Conservation (phyloP, 345 rosid species). For the Brassica carinata region DNA sequence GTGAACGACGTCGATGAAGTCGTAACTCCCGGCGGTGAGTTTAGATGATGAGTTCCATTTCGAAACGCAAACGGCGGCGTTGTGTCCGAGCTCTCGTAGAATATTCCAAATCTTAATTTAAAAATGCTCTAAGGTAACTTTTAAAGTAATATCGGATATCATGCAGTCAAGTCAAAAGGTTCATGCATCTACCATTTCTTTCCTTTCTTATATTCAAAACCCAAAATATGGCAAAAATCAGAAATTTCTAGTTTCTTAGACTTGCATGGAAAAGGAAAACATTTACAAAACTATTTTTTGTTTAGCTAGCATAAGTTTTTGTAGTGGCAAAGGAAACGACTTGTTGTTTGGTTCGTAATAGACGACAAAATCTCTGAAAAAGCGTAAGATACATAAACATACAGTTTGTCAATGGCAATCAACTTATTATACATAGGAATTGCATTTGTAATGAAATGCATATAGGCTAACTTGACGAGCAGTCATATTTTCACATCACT, state of each 20-base stretch:
- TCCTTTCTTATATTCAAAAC: neutral
- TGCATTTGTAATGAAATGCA: no score
- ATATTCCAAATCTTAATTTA: neutral
- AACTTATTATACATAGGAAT: no score
- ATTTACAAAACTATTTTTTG: neutral
- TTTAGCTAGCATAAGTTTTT: neutral
- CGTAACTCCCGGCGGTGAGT: conserved; percentile 63
- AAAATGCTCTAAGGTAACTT: neutral
- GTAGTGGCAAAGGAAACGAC: neutral
- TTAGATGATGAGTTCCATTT: conserved; percentile 67
- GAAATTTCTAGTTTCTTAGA: neutral
- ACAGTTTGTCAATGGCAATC: no score
- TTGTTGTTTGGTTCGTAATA: neutral
- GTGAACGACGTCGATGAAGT: conserved; percentile 69
- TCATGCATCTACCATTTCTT: conserved; percentile 10
- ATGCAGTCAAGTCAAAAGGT: neutral
- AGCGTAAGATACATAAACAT: neutral
- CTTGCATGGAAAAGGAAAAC: conserved; percentile 1
- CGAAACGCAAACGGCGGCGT: conserved; percentile 82
- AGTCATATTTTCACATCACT: no score
- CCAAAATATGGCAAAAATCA: neutral
- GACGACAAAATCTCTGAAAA: neutral
- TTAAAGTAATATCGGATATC: neutral
- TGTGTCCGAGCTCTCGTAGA: conserved; percentile 64
- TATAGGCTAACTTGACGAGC: no score